Evolutionary conservation across 345 rosid species (phyloP).

Genomic region (Draba incana): DNA sequence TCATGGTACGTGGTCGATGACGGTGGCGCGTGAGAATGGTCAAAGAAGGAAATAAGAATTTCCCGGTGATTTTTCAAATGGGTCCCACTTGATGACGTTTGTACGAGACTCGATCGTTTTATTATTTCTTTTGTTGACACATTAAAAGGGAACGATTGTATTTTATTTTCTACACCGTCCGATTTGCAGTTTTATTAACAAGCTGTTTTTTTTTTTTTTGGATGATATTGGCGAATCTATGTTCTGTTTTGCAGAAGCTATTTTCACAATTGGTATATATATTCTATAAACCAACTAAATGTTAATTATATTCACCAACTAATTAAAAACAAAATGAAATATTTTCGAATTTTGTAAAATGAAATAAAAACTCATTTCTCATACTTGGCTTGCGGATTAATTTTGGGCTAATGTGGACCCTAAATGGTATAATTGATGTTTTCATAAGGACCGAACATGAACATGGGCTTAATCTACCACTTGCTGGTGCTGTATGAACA

Average conservation of each 20-base stretch:
- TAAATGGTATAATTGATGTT: not conserved
- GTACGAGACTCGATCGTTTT: not conserved
- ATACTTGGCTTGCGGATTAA: conserved; percentile 5
- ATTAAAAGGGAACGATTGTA: not conserved
- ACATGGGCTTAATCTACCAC: conserved; percentile 34
- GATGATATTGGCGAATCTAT: too few relatives aligned
- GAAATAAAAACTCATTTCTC: not conserved
- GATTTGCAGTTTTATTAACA: not conserved
- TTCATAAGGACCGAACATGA: not conserved
- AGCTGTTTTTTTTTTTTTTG: too few relatives aligned
- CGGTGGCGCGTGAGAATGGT: conserved; percentile 42
- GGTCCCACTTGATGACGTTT: conserved; percentile 14
- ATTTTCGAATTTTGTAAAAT: not conserved
- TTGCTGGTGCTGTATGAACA: not conserved
- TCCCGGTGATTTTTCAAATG: not conserved
- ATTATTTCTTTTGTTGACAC: not conserved
- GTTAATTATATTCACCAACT: too few relatives aligned
- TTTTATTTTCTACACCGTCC: not conserved
- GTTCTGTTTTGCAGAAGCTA: too few relatives aligned
- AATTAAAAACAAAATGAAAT: too few relatives aligned
- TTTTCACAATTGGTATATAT: too few relatives aligned
- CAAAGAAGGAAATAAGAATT: not conserved
- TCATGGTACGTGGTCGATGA: conserved; percentile 19
- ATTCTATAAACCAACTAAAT: too few relatives aligned
- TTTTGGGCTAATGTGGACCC: conserved; percentile 26